Conservation (phyloP, 2,329 filamentous ascomycete species). For the Monosporascus sp. region DNA sequence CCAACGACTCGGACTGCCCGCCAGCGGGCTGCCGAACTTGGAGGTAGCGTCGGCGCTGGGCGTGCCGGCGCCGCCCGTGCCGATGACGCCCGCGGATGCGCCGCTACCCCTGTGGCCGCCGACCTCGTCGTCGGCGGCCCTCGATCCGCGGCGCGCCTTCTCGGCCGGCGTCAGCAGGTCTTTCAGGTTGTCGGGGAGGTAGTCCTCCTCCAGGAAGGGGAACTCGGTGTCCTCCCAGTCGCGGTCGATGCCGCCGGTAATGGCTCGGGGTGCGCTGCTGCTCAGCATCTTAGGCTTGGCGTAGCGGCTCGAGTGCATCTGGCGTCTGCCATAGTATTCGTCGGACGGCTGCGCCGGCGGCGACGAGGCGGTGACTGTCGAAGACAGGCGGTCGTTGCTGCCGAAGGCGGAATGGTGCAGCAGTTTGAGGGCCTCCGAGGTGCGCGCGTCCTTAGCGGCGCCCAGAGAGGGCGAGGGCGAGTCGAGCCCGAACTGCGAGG, state of each 20-base stretch:
- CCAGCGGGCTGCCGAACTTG: slow-evolving; percentile 58
- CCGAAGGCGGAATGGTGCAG: slow-evolving; percentile 65
- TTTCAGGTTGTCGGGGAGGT: slow-evolving; percentile 68
- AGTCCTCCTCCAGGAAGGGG: slow-evolving; percentile 77
- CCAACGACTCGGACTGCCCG: slow-evolving; percentile 57
- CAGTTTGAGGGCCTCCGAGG: slow-evolving; percentile 59
- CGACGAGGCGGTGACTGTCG: slow-evolving; percentile 34
- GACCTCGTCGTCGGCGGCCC: slow-evolving; percentile 48
- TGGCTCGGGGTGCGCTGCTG: slow-evolving; percentile 62
- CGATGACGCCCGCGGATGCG: slow-evolving; percentile 26
- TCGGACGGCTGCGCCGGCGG: slow-evolving; percentile 33
- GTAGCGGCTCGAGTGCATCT: slow-evolving; percentile 65
- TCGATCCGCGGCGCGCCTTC: slow-evolving; percentile 59
- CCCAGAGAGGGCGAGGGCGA: slow-evolving; percentile 72
- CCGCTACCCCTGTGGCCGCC: slow-evolving; percentile 30
- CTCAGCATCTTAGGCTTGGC: slow-evolving; percentile 63
- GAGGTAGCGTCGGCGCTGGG: slow-evolving; percentile 38
- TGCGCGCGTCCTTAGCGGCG: slow-evolving; percentile 54
- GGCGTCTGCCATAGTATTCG: slow-evolving; percentile 64
- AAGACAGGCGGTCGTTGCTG: slow-evolving; percentile 58
- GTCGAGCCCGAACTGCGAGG: slow-evolving; percentile 84
- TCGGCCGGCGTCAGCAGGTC: slow-evolving; percentile 63
- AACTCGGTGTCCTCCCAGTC: slow-evolving; percentile 67
- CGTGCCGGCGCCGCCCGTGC: slow-evolving; percentile 33
- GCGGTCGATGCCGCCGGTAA: slow-evolving; percentile 56